These are phyloP conservation scores for Cryptococcus sp. DNA, from an alignment of 1,284 basidiomycete genomes.

Conservation along the genomic window DNA sequence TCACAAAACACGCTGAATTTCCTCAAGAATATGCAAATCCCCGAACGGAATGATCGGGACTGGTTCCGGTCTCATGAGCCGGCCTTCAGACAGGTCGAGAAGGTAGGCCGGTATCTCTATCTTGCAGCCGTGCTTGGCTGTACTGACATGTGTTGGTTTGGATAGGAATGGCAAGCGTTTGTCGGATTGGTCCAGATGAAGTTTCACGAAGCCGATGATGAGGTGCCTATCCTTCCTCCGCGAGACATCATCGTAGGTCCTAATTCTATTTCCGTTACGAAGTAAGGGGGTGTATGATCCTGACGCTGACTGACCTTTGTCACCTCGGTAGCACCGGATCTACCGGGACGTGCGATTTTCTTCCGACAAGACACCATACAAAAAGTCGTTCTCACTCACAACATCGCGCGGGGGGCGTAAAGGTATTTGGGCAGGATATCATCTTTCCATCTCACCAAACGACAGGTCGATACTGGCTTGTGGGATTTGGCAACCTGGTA, in stretches of 20 bases:
- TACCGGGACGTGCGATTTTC: constrained; percentile 72
- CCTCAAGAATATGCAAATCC: constrained; percentile 67
- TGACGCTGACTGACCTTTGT: neutral
- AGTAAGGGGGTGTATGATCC: neutral
- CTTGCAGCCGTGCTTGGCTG: neutral
- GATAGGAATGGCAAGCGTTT: constrained; percentile 78
- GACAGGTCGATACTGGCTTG: constrained; percentile 71
- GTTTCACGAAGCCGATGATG: constrained; percentile 69
- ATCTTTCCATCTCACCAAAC: constrained; percentile 62
- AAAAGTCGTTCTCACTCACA: constrained; percentile 61
- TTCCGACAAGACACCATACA: constrained; percentile 73
- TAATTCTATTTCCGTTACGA: neutral
- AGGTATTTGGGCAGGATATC: constrained; percentile 51
- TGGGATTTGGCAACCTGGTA: constrained; percentile 80
- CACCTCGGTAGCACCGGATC: constrained; percentile 51
- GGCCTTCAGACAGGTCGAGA: constrained; percentile 75
- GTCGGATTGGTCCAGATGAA: constrained; percentile 67
- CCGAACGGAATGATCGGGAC: constrained; percentile 78
- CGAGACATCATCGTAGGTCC: constrained; percentile 73
- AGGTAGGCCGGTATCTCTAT: constrained; percentile 38
- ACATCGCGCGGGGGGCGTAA: constrained; percentile 49
- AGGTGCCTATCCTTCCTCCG: constrained; percentile 79
- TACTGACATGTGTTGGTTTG: constrained; percentile 7
- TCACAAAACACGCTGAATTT: constrained; percentile 82
- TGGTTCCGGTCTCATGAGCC: constrained; percentile 70